Base-by-base conservation (phyloP, 225 moss, liverwort and hornwort species). In the Bryoerythrophyllum caledonicum region DNA sequence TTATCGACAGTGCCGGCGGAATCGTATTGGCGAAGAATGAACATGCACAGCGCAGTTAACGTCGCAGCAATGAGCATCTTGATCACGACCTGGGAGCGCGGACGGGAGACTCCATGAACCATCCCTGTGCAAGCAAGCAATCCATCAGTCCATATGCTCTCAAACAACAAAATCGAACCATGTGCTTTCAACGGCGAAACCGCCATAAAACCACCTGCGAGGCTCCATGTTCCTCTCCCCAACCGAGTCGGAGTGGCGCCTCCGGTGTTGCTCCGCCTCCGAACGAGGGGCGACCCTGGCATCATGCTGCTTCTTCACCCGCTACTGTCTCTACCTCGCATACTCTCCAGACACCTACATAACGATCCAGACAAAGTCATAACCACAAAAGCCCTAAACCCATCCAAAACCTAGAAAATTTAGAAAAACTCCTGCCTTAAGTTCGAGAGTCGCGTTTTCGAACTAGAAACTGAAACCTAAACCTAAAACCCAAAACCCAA, bases 31-130 rank as follows among this genome's bases (percentile, higher is more conserved):
- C 86, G 90, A 46, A 95, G 86, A 71, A 93, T 95, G 64, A 95
- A 83, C 95, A 95, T 95, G 79, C 95, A 95, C 30, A 95, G 86
- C 35, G 81, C 84, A 69, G 93, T 93, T 34, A 95, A 82, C 12
- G 86, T 82, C 11, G 87, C 91, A 53, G 93, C 91, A 54, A 95
- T 86, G 24, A 90, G 67, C 52, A 95, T 63, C 76, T 93, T 95
- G 72, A 91, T 87, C 75, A 93, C 84, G 67, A 91, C 67, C 79
- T 93, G 93, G 44, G 93, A 91, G 59, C 90, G 90, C 53, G 93
- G 93, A 19, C 93, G 93, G 62, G 91, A 91, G 74, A 93, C 90
- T 63, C 90, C 93, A 76, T 90, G 86, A 59, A 88, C 91, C 81
- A 94, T 83, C 65, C 91, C 38, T 38, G 38, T 38, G 38, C 34